Evolutionary conservation across 768 basidiomycete species (phyloP).

Genomic region (Podaxis sp.): DNA sequence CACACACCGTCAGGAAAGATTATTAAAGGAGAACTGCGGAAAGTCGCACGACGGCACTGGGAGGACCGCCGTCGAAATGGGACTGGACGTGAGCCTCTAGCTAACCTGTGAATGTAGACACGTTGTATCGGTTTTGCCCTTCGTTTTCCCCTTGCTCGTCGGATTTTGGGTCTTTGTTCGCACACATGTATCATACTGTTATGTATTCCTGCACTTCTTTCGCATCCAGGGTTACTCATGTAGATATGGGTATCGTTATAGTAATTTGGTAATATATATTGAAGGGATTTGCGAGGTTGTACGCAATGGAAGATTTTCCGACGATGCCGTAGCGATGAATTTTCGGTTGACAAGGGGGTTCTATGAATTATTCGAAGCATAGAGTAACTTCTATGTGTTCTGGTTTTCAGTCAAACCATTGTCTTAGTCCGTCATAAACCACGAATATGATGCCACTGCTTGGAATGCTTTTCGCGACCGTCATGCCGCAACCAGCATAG

Average conservation of each 20-base stretch:
- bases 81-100: constrained; percentile 32
- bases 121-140: background rate
- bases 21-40: constrained; percentile 51
- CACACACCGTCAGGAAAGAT: constrained; percentile 63
- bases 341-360: constrained; percentile 9
- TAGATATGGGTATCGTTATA: constrained; percentile 1
- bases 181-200: constrained; percentile 13
- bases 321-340: background rate
- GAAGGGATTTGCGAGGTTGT: background rate
- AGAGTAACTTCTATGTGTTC: constrained; percentile 20
- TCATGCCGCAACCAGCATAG: constrained; percentile 89
- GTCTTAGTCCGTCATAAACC: constrained; percentile 75
- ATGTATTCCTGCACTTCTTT: constrained; percentile 4
- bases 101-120: constrained; percentile 31
- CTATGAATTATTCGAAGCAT: constrained; percentile 1
- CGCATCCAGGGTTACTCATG: background rate
- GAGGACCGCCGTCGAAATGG: constrained; percentile 34
- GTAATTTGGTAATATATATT: constrained; percentile 9
- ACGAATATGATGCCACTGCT: constrained; percentile 89
- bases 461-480: constrained; percentile 77
- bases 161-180: background rate
- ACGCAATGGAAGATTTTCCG: background rate
- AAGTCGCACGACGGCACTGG: constrained; percentile 44
- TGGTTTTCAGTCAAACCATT: constrained; percentile 29
- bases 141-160: constrained; percentile 2